Conservation (phyloP, 169 alveolate species). For the Ichthyophthirius multifiliis region DNA sequence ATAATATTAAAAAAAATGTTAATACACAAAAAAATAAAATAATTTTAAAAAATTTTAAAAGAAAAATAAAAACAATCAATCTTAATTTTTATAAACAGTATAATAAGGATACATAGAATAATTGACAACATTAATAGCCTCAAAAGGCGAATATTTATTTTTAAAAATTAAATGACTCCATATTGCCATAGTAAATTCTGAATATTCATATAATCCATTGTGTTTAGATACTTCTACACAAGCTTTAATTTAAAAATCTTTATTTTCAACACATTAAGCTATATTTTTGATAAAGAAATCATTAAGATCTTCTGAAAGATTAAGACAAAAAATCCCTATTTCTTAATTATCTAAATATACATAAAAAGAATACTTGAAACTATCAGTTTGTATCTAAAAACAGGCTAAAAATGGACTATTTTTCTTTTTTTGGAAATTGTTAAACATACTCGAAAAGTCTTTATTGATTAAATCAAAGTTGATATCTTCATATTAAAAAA, state of each 20-base stretch:
- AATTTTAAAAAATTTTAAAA: too few species aligned
- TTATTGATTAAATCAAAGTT: too few species aligned
- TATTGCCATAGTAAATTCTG: not conserved
- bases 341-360: too few species aligned
- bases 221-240: constrained; percentile 3
- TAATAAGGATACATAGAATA: constrained; percentile 17
- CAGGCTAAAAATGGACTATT: too few species aligned
- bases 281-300: not conserved
- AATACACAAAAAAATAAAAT: too few species aligned
- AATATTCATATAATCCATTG: constrained; percentile 4
- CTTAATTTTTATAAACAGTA: not conserved
- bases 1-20: too few species aligned
- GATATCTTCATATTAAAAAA: too few species aligned
- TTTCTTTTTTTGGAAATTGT: too few species aligned
- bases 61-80: too few species aligned
- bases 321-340: not conserved
- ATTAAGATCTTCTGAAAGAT: not conserved
- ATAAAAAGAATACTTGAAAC: too few species aligned
- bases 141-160: not conserved
- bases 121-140: not conserved
- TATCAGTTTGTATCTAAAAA: too few species aligned
- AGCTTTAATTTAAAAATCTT: not conserved
- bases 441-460: too few species aligned
- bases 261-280: not conserved
- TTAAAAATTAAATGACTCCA: constrained; percentile 14